Percentiles rank a stretch among this genome's conserved stretches.
These are phyloP conservation scores for Harringtonia lauricola DNA, from an alignment of 2,329 filamentous ascomycete genomes.

Conservation along the genomic window DNA sequence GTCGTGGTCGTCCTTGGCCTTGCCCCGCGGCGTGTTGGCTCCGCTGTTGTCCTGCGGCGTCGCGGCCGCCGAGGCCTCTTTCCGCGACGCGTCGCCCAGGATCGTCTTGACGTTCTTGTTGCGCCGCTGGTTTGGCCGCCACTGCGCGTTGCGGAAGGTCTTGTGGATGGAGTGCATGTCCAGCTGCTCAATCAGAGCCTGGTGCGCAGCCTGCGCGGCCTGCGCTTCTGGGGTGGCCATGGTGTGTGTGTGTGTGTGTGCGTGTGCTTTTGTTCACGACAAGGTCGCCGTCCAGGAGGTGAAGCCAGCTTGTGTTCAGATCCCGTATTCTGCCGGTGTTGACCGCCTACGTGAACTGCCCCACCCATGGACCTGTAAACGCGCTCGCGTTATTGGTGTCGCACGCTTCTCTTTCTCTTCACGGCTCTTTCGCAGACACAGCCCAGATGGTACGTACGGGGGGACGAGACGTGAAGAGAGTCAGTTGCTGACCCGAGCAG, in stretches of 20 bases:
- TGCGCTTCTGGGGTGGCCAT: slow-evolving; percentile 48
- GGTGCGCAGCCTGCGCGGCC: slow-evolving; percentile 73
- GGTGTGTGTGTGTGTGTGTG: not conserved
- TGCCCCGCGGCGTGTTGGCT: slow-evolving; percentile 51
- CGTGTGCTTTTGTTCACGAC: not conserved
- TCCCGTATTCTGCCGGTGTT: not conserved
- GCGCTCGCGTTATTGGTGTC: not conserved
- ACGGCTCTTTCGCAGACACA: no score
- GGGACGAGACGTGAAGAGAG: no score
- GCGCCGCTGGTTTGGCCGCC: slow-evolving; percentile 87
- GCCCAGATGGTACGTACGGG: no score
- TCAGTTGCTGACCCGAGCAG: slow-evolving; percentile 26
- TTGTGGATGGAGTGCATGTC: slow-evolving; percentile 82
- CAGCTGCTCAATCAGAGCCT: slow-evolving; percentile 77
- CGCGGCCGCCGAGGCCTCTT: slow-evolving; percentile 78
- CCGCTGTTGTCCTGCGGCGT: slow-evolving; percentile 67
- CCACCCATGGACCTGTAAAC: not conserved
- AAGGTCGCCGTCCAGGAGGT: no score
- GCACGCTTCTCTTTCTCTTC: not conserved
- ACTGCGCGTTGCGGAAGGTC: slow-evolving; percentile 79
- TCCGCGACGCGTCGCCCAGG: slow-evolving; percentile 75
- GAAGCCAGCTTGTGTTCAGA: not conserved
- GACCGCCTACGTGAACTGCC: not conserved
- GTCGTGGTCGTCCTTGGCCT: slow-evolving; percentile 20
- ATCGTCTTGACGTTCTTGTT: slow-evolving; percentile 99